Percentiles rank a stretch among this genome's conserved stretches.
phyloP scores from a whole-genome alignment of 208 protist genomes.

The Entamoeba dispar region DNA sequence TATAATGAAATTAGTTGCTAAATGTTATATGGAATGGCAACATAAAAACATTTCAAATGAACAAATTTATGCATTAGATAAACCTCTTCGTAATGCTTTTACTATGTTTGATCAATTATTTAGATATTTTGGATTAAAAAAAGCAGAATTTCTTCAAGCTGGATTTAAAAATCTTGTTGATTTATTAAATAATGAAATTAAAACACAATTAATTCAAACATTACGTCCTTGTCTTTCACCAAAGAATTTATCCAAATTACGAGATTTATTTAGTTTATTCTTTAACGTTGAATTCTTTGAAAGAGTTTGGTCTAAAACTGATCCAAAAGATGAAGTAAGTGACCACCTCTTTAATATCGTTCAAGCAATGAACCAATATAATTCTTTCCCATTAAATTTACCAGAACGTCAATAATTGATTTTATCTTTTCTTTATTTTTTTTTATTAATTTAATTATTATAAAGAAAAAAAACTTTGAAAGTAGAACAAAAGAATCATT shows the following conservation, averaged over 20 bases:
- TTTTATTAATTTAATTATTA: too few relatives aligned
- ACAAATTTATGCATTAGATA: background rate
- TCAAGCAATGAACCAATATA: background rate
- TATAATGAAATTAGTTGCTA: background rate
- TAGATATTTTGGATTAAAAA: background rate
- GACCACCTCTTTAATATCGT: background rate
- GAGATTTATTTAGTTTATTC: background rate
- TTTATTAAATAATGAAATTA: background rate
- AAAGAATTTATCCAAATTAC: background rate
- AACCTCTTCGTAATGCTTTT: background rate
- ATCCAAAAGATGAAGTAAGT: background rate
- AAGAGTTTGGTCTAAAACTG: background rate
- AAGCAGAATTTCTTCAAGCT: background rate
- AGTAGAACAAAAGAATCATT: too few relatives aligned
- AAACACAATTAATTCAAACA: background rate
- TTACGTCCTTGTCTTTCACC: background rate
- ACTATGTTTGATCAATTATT: background rate
- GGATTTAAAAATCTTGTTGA: background rate
- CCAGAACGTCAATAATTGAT: background rate
- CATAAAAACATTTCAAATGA: background rate
- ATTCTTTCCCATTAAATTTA: background rate
- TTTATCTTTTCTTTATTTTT: too few relatives aligned
- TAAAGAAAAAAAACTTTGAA: too few relatives aligned
- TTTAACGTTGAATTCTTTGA: background rate
- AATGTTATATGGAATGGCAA: background rate